phyloP scores from a whole-genome alignment of 768 basidiomycete species.

The Trametes cingulata region DNA sequence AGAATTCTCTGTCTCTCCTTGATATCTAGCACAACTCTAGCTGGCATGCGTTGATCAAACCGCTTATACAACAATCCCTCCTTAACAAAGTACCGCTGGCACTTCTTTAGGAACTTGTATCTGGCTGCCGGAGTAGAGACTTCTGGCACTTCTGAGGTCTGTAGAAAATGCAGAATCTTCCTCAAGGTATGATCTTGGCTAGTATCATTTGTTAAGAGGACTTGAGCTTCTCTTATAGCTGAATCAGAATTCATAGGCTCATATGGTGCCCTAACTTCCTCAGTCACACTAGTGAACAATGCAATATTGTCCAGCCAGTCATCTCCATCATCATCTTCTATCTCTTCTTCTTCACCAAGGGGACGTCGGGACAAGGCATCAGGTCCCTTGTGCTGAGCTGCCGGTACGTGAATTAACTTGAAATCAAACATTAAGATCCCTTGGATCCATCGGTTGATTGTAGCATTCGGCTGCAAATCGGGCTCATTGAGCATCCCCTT shows the following conservation, averaged over 20 bases:
- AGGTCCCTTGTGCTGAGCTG: too few relatives aligned
- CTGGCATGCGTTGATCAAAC: not conserved
- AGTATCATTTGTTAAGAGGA: not conserved
- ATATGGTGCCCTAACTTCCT: not conserved
- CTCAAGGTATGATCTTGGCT: conserved; percentile 17
- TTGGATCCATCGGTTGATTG: conserved; percentile 45
- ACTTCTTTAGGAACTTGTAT: conserved; percentile 8
- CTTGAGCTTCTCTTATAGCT: not conserved
- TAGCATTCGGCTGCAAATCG: conserved; percentile 37
- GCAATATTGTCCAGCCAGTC: conserved; percentile 1
- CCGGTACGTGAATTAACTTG: conserved; percentile 41
- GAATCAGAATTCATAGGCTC: not conserved
- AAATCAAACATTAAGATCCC: conserved; percentile 42
- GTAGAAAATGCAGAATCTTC: conserved; percentile 24
- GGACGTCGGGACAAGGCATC: conserved; percentile 40
- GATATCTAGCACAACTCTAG: conserved; percentile 7
- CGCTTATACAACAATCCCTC: conserved; percentile 8
- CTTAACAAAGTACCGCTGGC: conserved; percentile 18
- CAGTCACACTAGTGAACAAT: not conserved
- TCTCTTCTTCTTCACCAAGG: conserved; percentile 18
- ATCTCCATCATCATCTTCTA: conserved; percentile 19
- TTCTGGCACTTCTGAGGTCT: not conserved
- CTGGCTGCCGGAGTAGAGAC: not conserved
- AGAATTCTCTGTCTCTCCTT: conserved; percentile 11
- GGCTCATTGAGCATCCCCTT: conserved; percentile 46